Conservation (phyloP, 306 rosid species). For the barrel medic (Medicago truncatula) region MtrunA17r5.0-ANR NC_053043.1:15485001-15485500, state of each 20-base stretch:
- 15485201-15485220: conserved; percentile 91
- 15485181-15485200: conserved; percentile 82
- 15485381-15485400: not conserved
- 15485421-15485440: no score
- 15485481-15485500: not conserved
- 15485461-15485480: not conserved
- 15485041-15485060: conserved; percentile 65
- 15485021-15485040: conserved; percentile 74
- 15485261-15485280: conserved; percentile 58
- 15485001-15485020: conserved; percentile 67
- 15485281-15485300: not conserved
- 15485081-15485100: conserved; percentile 46
- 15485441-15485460: no score
- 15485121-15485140: conserved; percentile 54
- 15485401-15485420: not conserved
- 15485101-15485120: conserved; percentile 28
- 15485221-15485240: conserved; percentile 90
- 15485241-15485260: conserved; percentile 91
- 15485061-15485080: conserved; percentile 60
- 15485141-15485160: conserved; percentile 74
- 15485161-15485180: conserved; percentile 84
- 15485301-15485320: not conserved
- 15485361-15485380: not conserved
- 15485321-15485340: not conserved
- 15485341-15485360: not conserved